Base-by-base conservation (phyloP, 805 yeast genomes). In the Ogataea paradorogensis region DNA sequence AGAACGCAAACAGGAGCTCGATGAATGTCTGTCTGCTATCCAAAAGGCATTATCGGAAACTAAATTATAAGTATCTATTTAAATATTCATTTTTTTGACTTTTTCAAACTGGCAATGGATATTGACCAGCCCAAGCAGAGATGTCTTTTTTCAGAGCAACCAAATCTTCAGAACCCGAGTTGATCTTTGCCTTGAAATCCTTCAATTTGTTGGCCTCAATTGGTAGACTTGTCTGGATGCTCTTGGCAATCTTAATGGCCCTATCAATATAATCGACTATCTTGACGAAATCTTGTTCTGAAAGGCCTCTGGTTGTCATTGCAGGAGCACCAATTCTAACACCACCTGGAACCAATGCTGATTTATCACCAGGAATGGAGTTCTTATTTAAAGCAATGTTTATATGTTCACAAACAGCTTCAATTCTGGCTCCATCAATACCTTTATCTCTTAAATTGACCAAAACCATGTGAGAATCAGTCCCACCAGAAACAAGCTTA, bases 321-420 rank as follows among this genome's bases (percentile, higher is more conserved):
- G 97, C 97, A 51, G 99, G 99, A 36, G 99, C 85, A 61, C 99
- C 99, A 47, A 91, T 84, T 72, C 99, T 85, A 51, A 91, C 80
- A 65, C 99, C 99, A 56, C 95, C 91, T 63, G 99, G 98, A 50
- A 89, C 91, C 50, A 91, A 76, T 38, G 98, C 98, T 31, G 95
- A 84, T 69, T 84, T 87, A 71, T 91, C 99, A 62, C 97, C 97
- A 48, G 99, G 98, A 51, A 91, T 88, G 33, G 99, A 83, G 79
- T 93, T 93, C 73, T 93, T 93, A 80, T 93, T 93, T 55, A 89
- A 79, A 29, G 98, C 97, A 62, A 93, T 88, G 77, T 91, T 90
- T 58, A 86, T 80, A 62, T 84, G 81, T 71, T 93, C 99, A 65
- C 93, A 85, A 33, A 91, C 90, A 47, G 95, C 82, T 72, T 90